Evolutionary conservation across 345 rosid genomes (phyloP), one percentile per base, ranked within the genome.

Genomic region (Hevea brasiliensis): DNA sequence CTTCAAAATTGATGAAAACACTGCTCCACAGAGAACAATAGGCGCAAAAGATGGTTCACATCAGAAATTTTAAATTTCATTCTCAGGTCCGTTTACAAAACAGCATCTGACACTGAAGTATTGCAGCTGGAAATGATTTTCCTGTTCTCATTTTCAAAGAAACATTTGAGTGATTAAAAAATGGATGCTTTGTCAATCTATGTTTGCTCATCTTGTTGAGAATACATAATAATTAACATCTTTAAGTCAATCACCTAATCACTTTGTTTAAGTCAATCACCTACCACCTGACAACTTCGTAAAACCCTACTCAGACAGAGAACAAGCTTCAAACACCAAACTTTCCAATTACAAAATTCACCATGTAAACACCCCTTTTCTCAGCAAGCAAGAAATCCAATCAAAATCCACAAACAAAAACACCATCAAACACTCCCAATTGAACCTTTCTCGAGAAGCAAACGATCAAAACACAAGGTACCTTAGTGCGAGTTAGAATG

Each of bases 401-500:
- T 66, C 70, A 83, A 73, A 27, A 29, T 35, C 20, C 35, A 70
- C 20, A 61, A 55, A 59, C 29, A 47, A 56, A 53, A 44, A 44
- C 21, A 32, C n/a, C 12, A 60, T 20, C 0, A 7, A 50, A 48
- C 32, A 42, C 40, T 4, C 53, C 24, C 24, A n/a, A 65, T 32
- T 18, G 7, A 4, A 45, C 20, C 13, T 24, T 4, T 17, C 21
- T 50, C 6, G 15, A 26, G 21, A 62, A 76, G 74, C 54, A 29
- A 47, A 32, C 4, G 70, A 48, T 8, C 29, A 56, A 60, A 32
- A 12, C 44, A 21, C 11, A 0, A 24, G 66, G 50, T 71, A 95
- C 99, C 93, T 93, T 89, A 48, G 92, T 93, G 48, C 88, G 94
- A n/a, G 91, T 88, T 61, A 95, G 87, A 78, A 91, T 93, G 83